These are phyloP conservation scores for Saururus chinensis DNA, from an alignment of 164 flowering plant species.

Conservation along the genomic window DNA sequence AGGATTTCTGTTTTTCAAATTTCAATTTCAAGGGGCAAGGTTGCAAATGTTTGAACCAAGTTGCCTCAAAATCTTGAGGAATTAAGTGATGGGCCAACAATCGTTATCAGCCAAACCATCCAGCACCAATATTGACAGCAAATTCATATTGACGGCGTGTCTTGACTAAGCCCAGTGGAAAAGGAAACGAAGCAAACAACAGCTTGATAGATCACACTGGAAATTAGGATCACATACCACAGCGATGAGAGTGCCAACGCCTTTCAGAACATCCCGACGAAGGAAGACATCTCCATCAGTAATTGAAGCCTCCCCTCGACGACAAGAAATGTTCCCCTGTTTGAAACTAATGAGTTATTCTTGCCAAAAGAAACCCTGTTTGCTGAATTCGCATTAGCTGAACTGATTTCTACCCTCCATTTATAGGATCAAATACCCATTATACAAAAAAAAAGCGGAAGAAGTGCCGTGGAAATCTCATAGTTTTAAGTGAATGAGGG, in stretches of 20 bases:
- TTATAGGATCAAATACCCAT: background rate
- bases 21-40: background rate
- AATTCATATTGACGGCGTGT: background rate
- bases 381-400: background rate
- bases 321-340: slow-evolving; percentile 45
- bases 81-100: too few relatives aligned
- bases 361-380: background rate
- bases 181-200: background rate
- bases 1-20: background rate
- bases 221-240: slow-evolving; percentile 31
- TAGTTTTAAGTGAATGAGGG: too few relatives aligned
- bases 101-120: background rate
- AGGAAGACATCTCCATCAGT: slow-evolving; percentile 19
- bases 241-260: slow-evolving; percentile 49
- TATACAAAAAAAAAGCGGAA: background rate
- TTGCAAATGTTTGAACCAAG: background rate
- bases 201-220: background rate
- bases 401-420: background rate
- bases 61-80: background rate
- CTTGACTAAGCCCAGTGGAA: background rate
- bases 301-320: slow-evolving; percentile 19
- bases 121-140: background rate
- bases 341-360: background rate
- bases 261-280: slow-evolving; percentile 52
- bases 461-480: too few relatives aligned